A percentile compares a stretch with the other conserved stretches of the same genome.
Conservation (phyloP, 2,329 filamentous ascomycete genomes). For the Zymoseptoria tritici region DNA sequence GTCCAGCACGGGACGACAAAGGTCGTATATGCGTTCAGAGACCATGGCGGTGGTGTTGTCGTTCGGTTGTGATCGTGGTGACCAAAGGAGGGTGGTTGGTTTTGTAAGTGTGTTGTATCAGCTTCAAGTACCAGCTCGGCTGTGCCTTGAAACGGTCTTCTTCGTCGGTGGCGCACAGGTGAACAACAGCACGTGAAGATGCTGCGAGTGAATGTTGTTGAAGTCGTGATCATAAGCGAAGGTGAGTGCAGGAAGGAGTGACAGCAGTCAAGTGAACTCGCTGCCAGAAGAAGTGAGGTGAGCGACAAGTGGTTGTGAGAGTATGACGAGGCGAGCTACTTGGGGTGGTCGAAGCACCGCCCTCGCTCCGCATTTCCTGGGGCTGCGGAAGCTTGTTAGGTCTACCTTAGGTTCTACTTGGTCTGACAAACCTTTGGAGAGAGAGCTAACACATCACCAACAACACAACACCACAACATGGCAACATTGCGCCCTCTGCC, state of each 20-base stretch:
- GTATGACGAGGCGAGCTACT: neutral
- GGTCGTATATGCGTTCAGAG: slow-evolving; percentile 84
- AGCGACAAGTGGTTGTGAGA: neutral
- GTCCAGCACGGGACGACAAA: slow-evolving; percentile 82
- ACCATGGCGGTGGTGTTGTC: slow-evolving; percentile 56
- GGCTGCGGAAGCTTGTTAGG: neutral
- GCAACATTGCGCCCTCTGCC: slow-evolving; percentile 15
- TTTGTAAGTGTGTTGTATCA: neutral
- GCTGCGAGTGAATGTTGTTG: neutral
- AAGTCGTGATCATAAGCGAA: neutral
- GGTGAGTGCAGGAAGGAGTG: neutral
- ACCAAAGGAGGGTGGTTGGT: neutral
- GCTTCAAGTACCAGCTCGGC: neutral
- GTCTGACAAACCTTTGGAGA: too few relatives aligned
- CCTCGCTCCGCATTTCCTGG: neutral
- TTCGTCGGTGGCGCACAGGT: neutral
- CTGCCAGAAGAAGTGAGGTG: neutral
- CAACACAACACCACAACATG: slow-evolving; percentile 18
- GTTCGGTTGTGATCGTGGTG: neutral
- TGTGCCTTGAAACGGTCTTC: neutral
- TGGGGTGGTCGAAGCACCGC: neutral
- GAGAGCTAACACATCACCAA: neutral
- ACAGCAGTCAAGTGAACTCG: neutral
- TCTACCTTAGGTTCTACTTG: too few relatives aligned
- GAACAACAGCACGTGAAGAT: neutral